phyloP scores from a whole-genome alignment of 1,284 basidiomycete species.

The Tylopilus sp. region DNA sequence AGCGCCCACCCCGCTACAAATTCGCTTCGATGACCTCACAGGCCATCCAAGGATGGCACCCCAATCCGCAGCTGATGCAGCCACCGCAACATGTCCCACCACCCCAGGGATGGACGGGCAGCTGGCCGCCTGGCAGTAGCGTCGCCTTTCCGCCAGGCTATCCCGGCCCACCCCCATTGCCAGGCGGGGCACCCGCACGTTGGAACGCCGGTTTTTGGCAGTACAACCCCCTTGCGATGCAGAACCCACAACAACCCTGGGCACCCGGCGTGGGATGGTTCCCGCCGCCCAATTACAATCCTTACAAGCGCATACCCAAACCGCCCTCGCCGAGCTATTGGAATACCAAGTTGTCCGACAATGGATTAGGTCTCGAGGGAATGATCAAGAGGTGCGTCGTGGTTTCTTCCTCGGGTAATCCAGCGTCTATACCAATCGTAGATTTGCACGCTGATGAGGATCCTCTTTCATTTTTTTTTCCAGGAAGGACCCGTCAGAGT shows the following conservation, averaged over 20 bases:
- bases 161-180: conserved; percentile 32
- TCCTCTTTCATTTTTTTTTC: conserved; percentile 8
- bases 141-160: conserved; percentile 33
- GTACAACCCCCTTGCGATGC: conserved; percentile 28
- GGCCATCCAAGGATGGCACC: conserved; percentile 32
- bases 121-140: conserved; percentile 31
- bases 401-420: conserved; percentile 2
- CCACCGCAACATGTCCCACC: conserved; percentile 22
- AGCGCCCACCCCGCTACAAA: neutral
- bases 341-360: conserved; percentile 50
- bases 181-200: conserved; percentile 12
- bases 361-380: conserved; percentile 60
- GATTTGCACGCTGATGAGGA: conserved; percentile 8
- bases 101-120: conserved; percentile 33
- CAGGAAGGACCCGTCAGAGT: conserved; percentile 37
- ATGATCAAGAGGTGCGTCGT: conserved; percentile 58
- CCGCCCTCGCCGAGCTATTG: conserved; percentile 61
- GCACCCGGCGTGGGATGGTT: conserved; percentile 32
- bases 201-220: conserved; percentile 34
- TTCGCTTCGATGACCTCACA: conserved; percentile 25
- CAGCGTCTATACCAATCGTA: neutral
- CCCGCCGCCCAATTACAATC: conserved; percentile 43
- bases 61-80: conserved; percentile 34
- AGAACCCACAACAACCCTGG: conserved; percentile 30
- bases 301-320: conserved; percentile 57